phyloP scores from a whole-genome alignment of 176 grass and related monocot genomes.

The Typha latifolia region DNA sequence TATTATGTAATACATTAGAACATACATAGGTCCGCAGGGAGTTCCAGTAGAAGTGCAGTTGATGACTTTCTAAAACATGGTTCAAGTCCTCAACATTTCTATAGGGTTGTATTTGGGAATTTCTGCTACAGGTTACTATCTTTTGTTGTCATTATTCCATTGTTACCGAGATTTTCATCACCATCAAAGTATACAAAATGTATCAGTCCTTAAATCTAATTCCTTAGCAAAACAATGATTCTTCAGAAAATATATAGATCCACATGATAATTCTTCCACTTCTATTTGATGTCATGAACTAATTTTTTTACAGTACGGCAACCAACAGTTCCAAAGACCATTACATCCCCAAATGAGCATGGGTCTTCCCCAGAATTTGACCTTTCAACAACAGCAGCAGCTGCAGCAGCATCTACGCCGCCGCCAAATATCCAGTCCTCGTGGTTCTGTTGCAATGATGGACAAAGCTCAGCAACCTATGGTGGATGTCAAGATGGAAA shows the following conservation, averaged over 20 bases:
- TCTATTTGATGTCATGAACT: constrained; percentile 2
- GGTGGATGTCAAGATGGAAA: constrained; percentile 77
- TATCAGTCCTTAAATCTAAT: background rate
- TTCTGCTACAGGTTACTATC: no score
- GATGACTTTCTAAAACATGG: no score
- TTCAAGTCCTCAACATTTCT: no score
- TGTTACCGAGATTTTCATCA: no score
- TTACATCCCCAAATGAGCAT: constrained; percentile 50
- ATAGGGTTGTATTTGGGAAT: no score
- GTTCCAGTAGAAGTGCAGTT: no score
- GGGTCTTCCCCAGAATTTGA: constrained; percentile 48
- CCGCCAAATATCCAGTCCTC: constrained; percentile 54
- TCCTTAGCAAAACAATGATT: background rate
- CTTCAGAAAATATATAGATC: constrained; percentile 8
- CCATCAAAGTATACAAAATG: background rate
- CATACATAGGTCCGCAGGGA: no score
- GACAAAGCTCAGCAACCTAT: constrained; percentile 66
- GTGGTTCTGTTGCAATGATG: constrained; percentile 52
- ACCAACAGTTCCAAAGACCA: constrained; percentile 54
- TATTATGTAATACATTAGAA: no score
- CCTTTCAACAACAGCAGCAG: constrained; percentile 54
- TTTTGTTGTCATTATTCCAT: no score
- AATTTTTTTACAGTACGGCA: constrained; percentile 3
- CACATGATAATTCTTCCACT: constrained; percentile 4
- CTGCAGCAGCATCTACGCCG: constrained; percentile 48